These are phyloP conservation scores for Pelargonium citronellum DNA, from an alignment of 441 rosid species.

Conservation along the genomic window DNA sequence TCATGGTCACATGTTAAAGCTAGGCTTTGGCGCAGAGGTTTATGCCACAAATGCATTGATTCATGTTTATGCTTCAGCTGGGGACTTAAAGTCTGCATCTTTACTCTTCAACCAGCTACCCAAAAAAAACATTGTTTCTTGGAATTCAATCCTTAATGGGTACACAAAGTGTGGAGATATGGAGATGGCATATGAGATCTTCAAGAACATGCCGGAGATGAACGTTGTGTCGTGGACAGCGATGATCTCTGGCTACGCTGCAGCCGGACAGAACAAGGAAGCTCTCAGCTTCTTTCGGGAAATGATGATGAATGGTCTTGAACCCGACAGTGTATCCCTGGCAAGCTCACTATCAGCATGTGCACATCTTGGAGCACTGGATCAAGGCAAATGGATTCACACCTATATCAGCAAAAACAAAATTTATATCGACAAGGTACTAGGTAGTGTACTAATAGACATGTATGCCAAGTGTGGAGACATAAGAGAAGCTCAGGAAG, in stretches of 20 bases:
- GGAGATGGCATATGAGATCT: constrained; percentile 28
- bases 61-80: constrained; percentile 34
- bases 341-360: constrained; percentile 32
- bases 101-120: constrained; percentile 24
- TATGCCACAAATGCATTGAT: constrained; percentile 34
- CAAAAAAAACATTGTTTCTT: constrained; percentile 24
- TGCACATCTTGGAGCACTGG: constrained; percentile 27
- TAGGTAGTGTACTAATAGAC: constrained; percentile 29
- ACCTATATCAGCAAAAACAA: constrained; percentile 20
- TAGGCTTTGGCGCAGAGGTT: constrained; percentile 32
- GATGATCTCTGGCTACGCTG: constrained; percentile 32
- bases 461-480: constrained; percentile 38
- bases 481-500: constrained; percentile 28
- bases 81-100: constrained; percentile 21
- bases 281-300: constrained; percentile 30
- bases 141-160: constrained; percentile 32
- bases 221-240: constrained; percentile 33
- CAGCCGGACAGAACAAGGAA: constrained; percentile 24
- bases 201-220: constrained; percentile 28
- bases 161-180: constrained; percentile 27
- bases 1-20: constrained; percentile 41
- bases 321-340: constrained; percentile 25
- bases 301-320: constrained; percentile 33
- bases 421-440: constrained; percentile 26
- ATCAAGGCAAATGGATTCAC: constrained; percentile 31